Conservation (phyloP, 73 alveolate genomes). For the Paramecium primaurelia region DNA sequence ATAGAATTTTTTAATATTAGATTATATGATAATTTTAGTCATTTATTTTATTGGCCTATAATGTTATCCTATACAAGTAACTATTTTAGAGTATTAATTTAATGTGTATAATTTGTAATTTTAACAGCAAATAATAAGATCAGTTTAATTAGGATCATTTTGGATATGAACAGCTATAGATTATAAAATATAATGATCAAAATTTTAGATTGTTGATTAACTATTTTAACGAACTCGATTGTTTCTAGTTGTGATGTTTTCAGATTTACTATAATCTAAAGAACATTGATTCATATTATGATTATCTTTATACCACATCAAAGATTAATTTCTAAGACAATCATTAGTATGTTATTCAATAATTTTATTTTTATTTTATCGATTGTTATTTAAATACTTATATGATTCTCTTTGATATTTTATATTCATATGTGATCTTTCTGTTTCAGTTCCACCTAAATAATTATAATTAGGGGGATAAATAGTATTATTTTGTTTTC, state of each 20-base stretch:
- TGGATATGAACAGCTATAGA: not conserved
- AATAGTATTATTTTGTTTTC: not conserved
- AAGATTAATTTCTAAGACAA: not conserved
- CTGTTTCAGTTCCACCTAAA: slow-evolving; percentile 20
- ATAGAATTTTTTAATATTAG: not conserved
- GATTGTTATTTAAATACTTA: not conserved
- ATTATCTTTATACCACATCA: not conserved
- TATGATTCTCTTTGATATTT: not conserved
- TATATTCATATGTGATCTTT: not conserved
- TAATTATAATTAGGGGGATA: not conserved
- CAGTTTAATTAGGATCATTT: slow-evolving; percentile 44
- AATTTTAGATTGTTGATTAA: not conserved
- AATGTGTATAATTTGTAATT: not conserved
- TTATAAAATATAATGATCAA: not conserved
- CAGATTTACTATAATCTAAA: slow-evolving; percentile 23
- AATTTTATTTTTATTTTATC: not conserved
- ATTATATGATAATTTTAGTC: not conserved
- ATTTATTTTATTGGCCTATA: not conserved
- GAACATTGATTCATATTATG: not conserved
- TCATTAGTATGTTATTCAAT: not conserved
- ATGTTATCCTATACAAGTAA: not conserved
- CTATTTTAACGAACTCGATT: not conserved
- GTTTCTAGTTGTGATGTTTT: slow-evolving; percentile 34
- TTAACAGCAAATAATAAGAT: not conserved
- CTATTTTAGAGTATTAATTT: not conserved